Base-by-base conservation (phyloP, 192 early-diverging fungal genomes). In the Coemansia sp. region DNA sequence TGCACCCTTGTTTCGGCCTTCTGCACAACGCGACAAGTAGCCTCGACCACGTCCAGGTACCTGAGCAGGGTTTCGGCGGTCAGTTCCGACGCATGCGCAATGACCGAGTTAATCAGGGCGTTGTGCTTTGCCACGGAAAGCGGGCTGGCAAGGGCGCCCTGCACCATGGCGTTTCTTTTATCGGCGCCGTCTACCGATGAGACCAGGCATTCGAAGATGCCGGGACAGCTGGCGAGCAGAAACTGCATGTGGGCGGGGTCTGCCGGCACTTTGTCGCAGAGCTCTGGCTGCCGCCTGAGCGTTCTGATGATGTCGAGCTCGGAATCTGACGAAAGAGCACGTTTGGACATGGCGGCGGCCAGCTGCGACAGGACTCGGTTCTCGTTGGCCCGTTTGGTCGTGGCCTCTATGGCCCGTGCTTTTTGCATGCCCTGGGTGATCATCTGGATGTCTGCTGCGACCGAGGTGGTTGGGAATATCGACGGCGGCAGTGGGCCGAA, bases 41-140 rank as follows among this genome's bases (percentile, higher is more conserved):
- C 70, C 56, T 78, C 76, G 10, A 78, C 63, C 3, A 67, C 76
- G 28, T 70, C 61, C 58, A 78, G 49, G 55, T 78, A 78, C 18
- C 19, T 58, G 23, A 72, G 72, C 63, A 71, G 49, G 3, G 71
- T 73, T 0, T 69, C 63, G 0, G 62, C 20, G 0, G 56, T 58
- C 11, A 78, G 19, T 23, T 35, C 25, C 8, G 45, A 22, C 8
- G 58, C 61, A 9, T 19, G 25, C 53, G 65, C 45, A 20, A 73
- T 50, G 23, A 78, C 47, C n/a, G 65, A 60, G 46, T 61, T 63
- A 14, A 61, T 64, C 58, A 67, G 55, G 4, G 55, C 55, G 45
- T 67, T 73, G 64, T 73, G 71, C 52, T 57, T 62, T 20, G 65
- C 61, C n/a, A 64, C 64, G 24, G 61, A 34, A 67, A 78, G 72